Conservation (phyloP, 2,329 filamentous ascomycete genomes). For the Hypoxylon sp. region DNA sequence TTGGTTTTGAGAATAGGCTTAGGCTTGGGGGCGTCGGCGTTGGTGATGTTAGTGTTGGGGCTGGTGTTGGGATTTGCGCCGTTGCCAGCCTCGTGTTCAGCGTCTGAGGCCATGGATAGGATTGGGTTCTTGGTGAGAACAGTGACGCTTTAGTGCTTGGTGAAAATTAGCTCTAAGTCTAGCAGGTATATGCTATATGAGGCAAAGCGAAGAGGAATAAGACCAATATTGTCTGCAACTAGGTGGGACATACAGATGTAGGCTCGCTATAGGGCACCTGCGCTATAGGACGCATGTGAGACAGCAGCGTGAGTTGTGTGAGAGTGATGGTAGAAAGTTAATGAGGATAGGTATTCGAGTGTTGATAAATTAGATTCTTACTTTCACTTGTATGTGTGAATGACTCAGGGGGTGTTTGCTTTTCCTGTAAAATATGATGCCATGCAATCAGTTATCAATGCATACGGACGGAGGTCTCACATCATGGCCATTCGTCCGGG, state of each 20-base stretch:
- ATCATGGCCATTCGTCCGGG: background rate
- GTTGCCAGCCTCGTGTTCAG: background rate
- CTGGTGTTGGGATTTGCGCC: background rate
- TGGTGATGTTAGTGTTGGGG: background rate
- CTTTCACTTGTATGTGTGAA: background rate
- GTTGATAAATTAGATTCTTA: too few species aligned
- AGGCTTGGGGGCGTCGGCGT: background rate
- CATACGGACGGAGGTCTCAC: slow-evolving; percentile 9
- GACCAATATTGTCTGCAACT: background rate
- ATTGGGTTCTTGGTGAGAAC: background rate
- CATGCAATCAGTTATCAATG: background rate
- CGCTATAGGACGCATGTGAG: background rate
- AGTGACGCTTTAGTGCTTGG: background rate
- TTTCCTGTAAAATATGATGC: background rate
- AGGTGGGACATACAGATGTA: background rate
- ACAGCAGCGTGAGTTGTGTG: background rate
- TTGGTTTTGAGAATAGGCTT: background rate
- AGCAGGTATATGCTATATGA: background rate
- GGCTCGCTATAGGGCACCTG: background rate
- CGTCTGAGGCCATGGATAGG: slow-evolving; percentile 4
- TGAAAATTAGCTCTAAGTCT: background rate
- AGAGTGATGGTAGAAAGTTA: background rate
- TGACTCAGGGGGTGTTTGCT: background rate
- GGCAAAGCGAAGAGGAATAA: background rate
- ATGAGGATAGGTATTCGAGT: background rate